Evolutionary conservation across 2,329 filamentous ascomycete species (phyloP).

Genomic region (Claviceps sp.): DNA sequence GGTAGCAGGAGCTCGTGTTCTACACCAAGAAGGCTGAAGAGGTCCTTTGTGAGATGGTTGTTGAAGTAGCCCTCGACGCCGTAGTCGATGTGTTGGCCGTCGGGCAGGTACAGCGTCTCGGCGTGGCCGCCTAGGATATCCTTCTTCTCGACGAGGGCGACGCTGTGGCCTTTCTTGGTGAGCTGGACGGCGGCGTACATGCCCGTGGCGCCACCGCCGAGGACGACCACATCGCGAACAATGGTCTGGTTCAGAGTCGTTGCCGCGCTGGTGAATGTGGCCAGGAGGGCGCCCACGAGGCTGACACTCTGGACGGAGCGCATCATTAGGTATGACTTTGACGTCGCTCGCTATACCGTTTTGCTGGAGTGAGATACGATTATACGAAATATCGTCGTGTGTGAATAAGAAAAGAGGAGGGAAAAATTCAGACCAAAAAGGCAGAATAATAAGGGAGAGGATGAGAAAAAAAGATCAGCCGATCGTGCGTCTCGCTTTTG

Average conservation of each 20-base stretch:
- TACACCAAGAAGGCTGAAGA: slow-evolving; percentile 23
- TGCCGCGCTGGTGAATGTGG: not conserved
- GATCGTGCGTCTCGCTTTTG: not conserved
- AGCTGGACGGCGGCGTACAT: slow-evolving; percentile 26
- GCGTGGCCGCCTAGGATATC: slow-evolving; percentile 26
- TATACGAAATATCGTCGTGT: too few relatives aligned
- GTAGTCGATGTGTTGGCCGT: slow-evolving; percentile 14
- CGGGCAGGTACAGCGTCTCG: slow-evolving; percentile 17
- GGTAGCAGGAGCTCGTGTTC: not conserved
- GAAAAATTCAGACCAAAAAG: not conserved
- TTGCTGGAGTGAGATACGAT: not conserved
- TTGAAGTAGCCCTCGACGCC: slow-evolving; percentile 19
- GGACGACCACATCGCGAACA: slow-evolving; percentile 16
- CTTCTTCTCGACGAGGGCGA: slow-evolving; percentile 27
- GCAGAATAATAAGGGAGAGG: not conserved
- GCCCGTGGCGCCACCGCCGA: slow-evolving; percentile 29
- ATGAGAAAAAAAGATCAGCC: not conserved
- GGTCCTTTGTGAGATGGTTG: slow-evolving; percentile 18
- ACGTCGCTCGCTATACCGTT: too few relatives aligned
- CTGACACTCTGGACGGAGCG: not conserved
- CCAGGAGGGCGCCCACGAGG: not conserved
- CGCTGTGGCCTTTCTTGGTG: slow-evolving; percentile 20
- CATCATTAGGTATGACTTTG: not conserved
- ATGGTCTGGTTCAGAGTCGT: not conserved
- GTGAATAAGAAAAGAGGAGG: not conserved